Base-by-base conservation (phyloP, 306 rosid species). In the Cucumis cinereus region DNA sequence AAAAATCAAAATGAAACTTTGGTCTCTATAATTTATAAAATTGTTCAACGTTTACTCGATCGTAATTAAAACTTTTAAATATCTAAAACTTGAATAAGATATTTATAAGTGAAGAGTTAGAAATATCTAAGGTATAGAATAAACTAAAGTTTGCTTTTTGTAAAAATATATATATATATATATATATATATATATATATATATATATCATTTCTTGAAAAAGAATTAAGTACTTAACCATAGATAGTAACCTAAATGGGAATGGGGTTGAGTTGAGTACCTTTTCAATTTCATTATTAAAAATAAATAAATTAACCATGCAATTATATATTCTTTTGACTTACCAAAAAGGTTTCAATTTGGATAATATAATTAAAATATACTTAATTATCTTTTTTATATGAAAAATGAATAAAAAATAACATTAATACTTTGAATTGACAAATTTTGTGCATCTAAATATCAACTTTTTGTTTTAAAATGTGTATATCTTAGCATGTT, bases 271-370 rank as follows among this genome's bases (percentile, higher is more conserved):
- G 71, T 63, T 63, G 71, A 33, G 71, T 36, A 63, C 71, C 71
- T 35, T 63, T 16, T 63, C 8, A 16, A 63, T 63, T 60, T 41
- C 71, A 63, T 19, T 33, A 63, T 63, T 63, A 41, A 41, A 41
- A 41, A 41, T 8, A 41, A 41, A 62, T 30, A 30, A 3, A 30
- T 30, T 33, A 17, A 63, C 9, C 3, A 64, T 35, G 14, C 26
- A 64, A 64, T 64, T 36, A 36, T 64, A 64, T 38, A 36, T 64
- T 64, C 50, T 64, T 64, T 64, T 36, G 72, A 64, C 72, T 36
- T 17, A 10, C 22, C 17, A 64, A 64, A 64, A 45, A 64, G 38
- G 17, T 38, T 64, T 38, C 26, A 35, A 36, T 35, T 64, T 35
- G 43, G 23, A 62, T 63, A 35, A 8, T 8, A 12, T 35, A 19